phyloP scores from a whole-genome alignment of 371 early-diverging fungal genomes.

The Dentiscutata heterogama region DNA sequence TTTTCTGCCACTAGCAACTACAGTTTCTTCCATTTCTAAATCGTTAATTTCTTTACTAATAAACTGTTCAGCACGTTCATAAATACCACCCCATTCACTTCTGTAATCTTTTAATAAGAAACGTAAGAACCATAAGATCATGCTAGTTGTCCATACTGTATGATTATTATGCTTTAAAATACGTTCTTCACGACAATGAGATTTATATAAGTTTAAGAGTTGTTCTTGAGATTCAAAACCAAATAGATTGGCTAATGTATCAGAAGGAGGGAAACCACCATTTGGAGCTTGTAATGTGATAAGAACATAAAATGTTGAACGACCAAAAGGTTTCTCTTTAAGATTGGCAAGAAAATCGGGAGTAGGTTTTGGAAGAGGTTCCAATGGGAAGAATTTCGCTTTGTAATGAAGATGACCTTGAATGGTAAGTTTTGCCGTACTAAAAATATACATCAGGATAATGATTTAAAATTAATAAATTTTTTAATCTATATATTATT shows the following conservation, averaged over 20 bases:
- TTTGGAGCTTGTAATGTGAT: constrained; percentile 34
- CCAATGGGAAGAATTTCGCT: constrained; percentile 42
- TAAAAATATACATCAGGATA: neutral
- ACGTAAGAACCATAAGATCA: constrained; percentile 43
- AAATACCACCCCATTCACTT: constrained; percentile 23
- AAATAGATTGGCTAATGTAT: constrained; percentile 37
- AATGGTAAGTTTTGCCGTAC: constrained; percentile 24
- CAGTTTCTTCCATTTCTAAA: constrained; percentile 36
- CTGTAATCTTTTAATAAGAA: constrained; percentile 29
- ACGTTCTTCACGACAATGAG: neutral
- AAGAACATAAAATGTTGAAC: constrained; percentile 5
- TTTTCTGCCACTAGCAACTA: constrained; percentile 19
- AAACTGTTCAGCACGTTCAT: constrained; percentile 43
- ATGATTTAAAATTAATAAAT: neutral
- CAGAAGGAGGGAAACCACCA: constrained; percentile 38
- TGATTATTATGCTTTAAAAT: neutral
- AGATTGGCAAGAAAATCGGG: constrained; percentile 38
- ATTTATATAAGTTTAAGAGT: neutral
- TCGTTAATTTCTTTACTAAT: constrained; percentile 27
- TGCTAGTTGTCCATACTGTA: constrained; percentile 31
- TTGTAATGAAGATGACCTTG: constrained; percentile 38
- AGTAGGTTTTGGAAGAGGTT: constrained; percentile 13
- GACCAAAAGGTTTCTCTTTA: constrained; percentile 36
- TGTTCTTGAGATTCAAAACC: neutral
- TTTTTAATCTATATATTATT: neutral